Conservation (phyloP, 2,329 filamentous ascomycete species). For the Penicillium sp. region DNA sequence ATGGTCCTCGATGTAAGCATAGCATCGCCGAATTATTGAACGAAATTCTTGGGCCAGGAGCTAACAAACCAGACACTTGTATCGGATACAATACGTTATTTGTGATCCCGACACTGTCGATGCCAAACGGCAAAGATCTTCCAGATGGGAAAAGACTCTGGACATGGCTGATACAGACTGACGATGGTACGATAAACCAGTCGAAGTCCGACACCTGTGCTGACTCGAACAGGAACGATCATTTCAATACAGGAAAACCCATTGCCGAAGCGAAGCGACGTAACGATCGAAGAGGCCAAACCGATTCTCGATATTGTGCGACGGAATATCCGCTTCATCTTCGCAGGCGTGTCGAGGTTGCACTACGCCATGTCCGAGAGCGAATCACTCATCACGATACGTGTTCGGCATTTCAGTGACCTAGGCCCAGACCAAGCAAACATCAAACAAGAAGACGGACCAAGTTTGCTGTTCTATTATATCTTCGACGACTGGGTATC, state of each 20-base stretch:
- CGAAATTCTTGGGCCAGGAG: constrained; percentile 11
- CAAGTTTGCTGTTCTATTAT: constrained; percentile 67
- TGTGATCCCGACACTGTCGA: constrained; percentile 50
- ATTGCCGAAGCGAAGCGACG: constrained; percentile 49
- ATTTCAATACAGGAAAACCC: constrained; percentile 69
- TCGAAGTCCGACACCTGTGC: neutral
- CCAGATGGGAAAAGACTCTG: constrained; percentile 61
- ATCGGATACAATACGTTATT: constrained; percentile 67
- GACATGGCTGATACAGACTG: constrained; percentile 71
- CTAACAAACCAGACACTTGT: constrained; percentile 58
- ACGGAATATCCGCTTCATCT: constrained; percentile 62
- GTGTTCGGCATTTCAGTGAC: constrained; percentile 43
- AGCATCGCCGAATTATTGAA: no score
- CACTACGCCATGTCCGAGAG: constrained; percentile 50
- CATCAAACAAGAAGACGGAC: constrained; percentile 52
- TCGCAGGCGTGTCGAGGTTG: constrained; percentile 61
- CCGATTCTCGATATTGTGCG: constrained; percentile 45
- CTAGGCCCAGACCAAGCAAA: constrained; percentile 35
- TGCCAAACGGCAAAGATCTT: constrained; percentile 34
- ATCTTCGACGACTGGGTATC: constrained; percentile 69
- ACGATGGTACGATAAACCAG: constrained; percentile 54
- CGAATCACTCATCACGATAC: constrained; percentile 53
- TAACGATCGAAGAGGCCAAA: constrained; percentile 29
- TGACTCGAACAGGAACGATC: constrained; percentile 58
- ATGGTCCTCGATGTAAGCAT: constrained; percentile 62